A percentile compares a stretch with the other conserved stretches of the same genome.
Conservation (phyloP, 805 yeast genomes). For the Yarrowia porcina region DNA sequence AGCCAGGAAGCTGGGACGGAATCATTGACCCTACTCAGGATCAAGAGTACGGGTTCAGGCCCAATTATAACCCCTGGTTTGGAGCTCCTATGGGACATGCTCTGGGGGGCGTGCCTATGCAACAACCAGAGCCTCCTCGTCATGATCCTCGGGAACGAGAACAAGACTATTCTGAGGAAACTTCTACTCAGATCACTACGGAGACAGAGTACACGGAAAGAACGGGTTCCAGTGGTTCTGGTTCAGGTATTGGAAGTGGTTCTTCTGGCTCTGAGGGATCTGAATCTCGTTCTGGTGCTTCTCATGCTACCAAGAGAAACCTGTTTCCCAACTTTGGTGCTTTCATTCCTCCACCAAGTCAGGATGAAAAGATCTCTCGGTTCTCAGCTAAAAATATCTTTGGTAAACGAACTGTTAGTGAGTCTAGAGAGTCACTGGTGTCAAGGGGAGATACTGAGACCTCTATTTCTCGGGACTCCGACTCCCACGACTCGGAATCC, state of each 20-base stretch:
- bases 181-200: neutral
- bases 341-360: conserved; percentile 6
- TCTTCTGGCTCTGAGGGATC: neutral
- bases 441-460: neutral
- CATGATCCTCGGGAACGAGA: neutral
- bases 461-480: neutral
- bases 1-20: conserved; percentile 23
- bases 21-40: conserved; percentile 23
- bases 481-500: neutral
- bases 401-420: neutral
- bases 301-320: neutral
- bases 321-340: conserved; percentile 12
- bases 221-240: conserved; percentile 1
- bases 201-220: neutral
- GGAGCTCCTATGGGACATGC: conserved; percentile 6
- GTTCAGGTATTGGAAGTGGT: neutral
- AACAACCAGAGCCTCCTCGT: neutral
- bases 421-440: neutral
- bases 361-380: conserved; percentile 11
- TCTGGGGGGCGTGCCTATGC: conserved; percentile 11
- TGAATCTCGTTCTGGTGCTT: neutral
- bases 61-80: conserved; percentile 12
- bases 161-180: neutral
- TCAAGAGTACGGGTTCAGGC: conserved; percentile 5
- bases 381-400: conserved; percentile 12